These are phyloP conservation scores for Haematococcus sp. DNA, from an alignment of 139 green algal genomes.

Conservation along the genomic window DNA sequence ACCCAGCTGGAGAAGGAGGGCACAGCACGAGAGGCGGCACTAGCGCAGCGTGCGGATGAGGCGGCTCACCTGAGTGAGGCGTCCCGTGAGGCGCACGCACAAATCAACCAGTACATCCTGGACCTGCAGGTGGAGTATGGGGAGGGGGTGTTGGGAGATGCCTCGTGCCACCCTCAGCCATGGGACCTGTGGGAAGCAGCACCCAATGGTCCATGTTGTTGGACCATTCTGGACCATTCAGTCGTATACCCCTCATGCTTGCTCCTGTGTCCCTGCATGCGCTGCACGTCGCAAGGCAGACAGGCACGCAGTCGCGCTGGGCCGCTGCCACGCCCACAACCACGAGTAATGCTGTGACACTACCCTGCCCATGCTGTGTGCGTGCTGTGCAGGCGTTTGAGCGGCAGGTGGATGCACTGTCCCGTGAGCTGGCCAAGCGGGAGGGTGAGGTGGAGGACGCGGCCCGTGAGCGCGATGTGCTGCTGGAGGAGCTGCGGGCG, in stretches of 20 bases:
- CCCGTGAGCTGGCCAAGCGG: slow-evolving; percentile 44
- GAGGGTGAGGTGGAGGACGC: slow-evolving; percentile 50
- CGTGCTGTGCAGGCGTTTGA: slow-evolving; percentile 76
- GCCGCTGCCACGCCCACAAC: too few relatives aligned
- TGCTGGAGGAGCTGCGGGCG: slow-evolving; percentile 62
- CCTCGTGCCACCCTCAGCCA: too few relatives aligned
- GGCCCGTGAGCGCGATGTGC: slow-evolving; percentile 43
- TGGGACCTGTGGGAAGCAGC: not conserved
- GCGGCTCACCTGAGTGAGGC: slow-evolving; percentile 52
- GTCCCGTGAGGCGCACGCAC: slow-evolving; percentile 35
- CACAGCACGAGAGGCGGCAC: not conserved
- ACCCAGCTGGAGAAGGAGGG: not conserved
- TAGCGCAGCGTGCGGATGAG: slow-evolving; percentile 38
- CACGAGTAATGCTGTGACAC: too few relatives aligned
- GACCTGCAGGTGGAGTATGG: slow-evolving; percentile 49
- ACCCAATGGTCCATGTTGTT: not conserved
- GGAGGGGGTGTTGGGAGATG: too few relatives aligned
- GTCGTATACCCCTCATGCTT: too few relatives aligned
- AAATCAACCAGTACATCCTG: slow-evolving; percentile 59
- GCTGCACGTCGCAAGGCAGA: too few relatives aligned
- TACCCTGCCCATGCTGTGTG: too few relatives aligned
- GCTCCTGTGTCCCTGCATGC: too few relatives aligned
- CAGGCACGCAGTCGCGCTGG: too few relatives aligned
- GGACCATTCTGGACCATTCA: too few relatives aligned
- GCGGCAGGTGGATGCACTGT: slow-evolving; percentile 66